phyloP scores from a whole-genome alignment of 192 early-diverging fungal species.

The Coemansia sp. region DNA sequence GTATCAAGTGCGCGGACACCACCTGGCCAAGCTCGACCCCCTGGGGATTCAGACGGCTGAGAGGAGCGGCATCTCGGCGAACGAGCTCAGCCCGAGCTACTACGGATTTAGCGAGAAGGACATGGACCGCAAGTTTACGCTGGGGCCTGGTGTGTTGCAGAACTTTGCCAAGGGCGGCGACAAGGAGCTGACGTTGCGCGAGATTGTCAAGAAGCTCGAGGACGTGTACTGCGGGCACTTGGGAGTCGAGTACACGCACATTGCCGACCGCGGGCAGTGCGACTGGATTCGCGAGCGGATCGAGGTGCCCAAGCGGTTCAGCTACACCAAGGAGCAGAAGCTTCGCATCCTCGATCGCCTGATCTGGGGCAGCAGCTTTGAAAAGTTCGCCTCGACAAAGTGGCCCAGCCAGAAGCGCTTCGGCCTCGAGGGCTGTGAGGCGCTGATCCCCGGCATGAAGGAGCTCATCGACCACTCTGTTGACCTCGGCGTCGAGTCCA shows the following conservation, averaged over 20 bases:
- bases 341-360: conserved; percentile 90
- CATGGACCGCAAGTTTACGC: conserved; percentile 84
- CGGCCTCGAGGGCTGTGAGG: conserved; percentile 96
- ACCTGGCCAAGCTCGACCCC: conserved; percentile 93
- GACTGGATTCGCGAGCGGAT: conserved; percentile 94
- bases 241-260: conserved; percentile 98
- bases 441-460: conserved; percentile 98
- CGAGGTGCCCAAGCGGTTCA: conserved; percentile 87
- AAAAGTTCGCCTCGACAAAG: conserved; percentile 93
- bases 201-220: conserved; percentile 83
- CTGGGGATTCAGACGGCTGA: conserved; percentile 77
- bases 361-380: conserved; percentile 96
- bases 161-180: conserved; percentile 70
- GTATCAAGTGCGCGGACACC: conserved; percentile 95
- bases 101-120: conserved; percentile 96
- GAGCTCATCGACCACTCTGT: conserved; percentile 95
- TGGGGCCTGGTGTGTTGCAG: conserved; percentile 95
- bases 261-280: conserved; percentile 91
- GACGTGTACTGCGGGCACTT: conserved; percentile 90
- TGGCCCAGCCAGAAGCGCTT: conserved; percentile 98
- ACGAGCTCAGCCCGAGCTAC: conserved; percentile 80
- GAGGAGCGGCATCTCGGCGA: conserved; percentile 56
- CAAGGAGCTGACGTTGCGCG: conserved; percentile 78
- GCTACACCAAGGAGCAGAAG: conserved; percentile 89
- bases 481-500: conserved; percentile 91